phyloP scores from a whole-genome alignment of 1,284 basidiomycete genomes.

The Calocybe gambosa region DNA sequence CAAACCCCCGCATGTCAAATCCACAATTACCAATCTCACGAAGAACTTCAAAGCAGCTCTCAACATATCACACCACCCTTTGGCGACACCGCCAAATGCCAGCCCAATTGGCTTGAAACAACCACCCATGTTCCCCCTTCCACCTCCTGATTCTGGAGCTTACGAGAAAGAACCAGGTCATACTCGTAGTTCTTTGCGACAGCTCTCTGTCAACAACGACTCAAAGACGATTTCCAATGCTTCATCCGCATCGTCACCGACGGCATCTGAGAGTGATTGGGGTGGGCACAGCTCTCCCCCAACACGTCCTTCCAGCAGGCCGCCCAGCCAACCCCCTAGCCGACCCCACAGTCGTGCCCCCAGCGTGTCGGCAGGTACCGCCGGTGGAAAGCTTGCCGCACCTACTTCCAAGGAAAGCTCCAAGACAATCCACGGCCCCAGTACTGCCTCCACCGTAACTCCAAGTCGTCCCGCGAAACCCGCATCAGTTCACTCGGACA shows the following conservation, averaged over 20 bases:
- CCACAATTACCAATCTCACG: constrained; percentile 18
- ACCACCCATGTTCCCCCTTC: constrained; percentile 38
- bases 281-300: constrained; percentile 51
- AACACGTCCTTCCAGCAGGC: constrained; percentile 40
- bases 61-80: constrained; percentile 9
- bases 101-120: constrained; percentile 9
- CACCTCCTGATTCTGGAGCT: constrained; percentile 45
- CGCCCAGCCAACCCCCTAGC: constrained; percentile 57
- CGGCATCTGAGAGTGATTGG: constrained; percentile 52
- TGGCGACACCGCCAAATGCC: constrained; percentile 6
- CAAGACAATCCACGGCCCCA: constrained; percentile 23
- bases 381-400: constrained; percentile 35
- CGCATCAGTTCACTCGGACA: constrained; percentile 51
- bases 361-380: constrained; percentile 45
- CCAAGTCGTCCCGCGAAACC: constrained; percentile 27
- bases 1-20: constrained; percentile 44
- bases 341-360: constrained; percentile 49
- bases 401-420: constrained; percentile 18
- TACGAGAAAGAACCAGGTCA: constrained; percentile 53
- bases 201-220: constrained; percentile 26
- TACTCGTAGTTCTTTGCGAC: constrained; percentile 42
- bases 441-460: constrained; percentile 21
- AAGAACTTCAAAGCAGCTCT: constrained; percentile 15
- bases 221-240: constrained; percentile 14
- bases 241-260: constrained; percentile 34